A percentile compares a stretch with the other conserved stretches of the same genome.
Conservation (phyloP, 1,139 yeast species). For the Magnusiomyces sp. region DNA sequence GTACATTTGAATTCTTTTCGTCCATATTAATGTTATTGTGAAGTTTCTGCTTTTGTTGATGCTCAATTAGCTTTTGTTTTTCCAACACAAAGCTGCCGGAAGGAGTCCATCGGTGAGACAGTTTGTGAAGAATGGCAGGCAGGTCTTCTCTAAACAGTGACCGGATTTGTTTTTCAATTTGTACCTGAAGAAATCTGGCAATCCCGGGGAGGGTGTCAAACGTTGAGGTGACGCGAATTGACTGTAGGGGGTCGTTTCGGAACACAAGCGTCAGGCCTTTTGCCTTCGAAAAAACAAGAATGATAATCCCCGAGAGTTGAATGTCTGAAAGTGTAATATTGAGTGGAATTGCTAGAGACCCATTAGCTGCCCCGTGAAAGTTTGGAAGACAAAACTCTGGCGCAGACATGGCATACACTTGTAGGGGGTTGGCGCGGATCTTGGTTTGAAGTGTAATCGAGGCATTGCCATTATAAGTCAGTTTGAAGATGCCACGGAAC, state of each 20-base stretch:
- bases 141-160: slow-evolving; percentile 75
- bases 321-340: slow-evolving; percentile 69
- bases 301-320: slow-evolving; percentile 69
- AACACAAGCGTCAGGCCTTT: slow-evolving; percentile 82
- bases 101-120: slow-evolving; percentile 64
- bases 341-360: slow-evolving; percentile 69
- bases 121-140: slow-evolving; percentile 70
- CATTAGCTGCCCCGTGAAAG: slow-evolving; percentile 51
- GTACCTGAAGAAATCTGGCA: slow-evolving; percentile 70
- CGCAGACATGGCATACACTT: slow-evolving; percentile 48
- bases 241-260: slow-evolving; percentile 79
- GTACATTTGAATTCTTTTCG: not conserved
- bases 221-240: slow-evolving; percentile 72
- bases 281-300: slow-evolving; percentile 70
- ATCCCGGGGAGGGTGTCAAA: slow-evolving; percentile 80
- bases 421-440: slow-evolving; percentile 77
- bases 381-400: slow-evolving; percentile 53
- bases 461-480: slow-evolving; percentile 74
- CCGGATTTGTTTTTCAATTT: slow-evolving; percentile 73
- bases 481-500: slow-evolving; percentile 78
- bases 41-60: slow-evolving; percentile 14
- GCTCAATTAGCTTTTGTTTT: slow-evolving; percentile 12
- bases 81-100: slow-evolving; percentile 27
- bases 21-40: no score
- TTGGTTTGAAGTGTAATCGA: slow-evolving; percentile 71